Base-by-base conservation (phyloP, 2,329 filamentous ascomycete genomes). In the Ceratocystis huliohia region DNA sequence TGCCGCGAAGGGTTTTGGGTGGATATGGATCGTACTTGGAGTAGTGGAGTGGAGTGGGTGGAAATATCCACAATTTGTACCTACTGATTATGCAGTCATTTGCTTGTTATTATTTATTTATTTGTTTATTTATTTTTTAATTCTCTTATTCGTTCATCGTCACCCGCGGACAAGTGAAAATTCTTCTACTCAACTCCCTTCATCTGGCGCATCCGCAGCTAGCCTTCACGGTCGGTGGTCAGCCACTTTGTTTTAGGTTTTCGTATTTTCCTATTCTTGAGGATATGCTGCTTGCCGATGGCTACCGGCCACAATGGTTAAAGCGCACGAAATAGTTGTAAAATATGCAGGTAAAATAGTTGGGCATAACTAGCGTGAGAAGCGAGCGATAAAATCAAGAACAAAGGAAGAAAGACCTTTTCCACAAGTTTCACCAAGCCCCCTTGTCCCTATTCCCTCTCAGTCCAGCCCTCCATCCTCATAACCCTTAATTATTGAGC, bases 101-200 rank as follows among this genome's bases (percentile, higher is more conserved):
- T 41, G 37, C 37, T 41, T 15, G 37, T 3, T 41, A 41, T 41
- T 13, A 15, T 41, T 4, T 13, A 15, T 15, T 15, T 41, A 15
- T 41, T 37, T 37, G 3, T 37, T 41, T 41, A 15, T 41, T 41
- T 15, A 41, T 15, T 5, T 5, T 37, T 13, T 13, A 13, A 13
- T 41, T 41, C 0, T 41, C 37, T 2, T 41, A 4, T 41, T 15
- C 10, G 37, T 15, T 15, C 37, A 41, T 41, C 13, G 37, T 41
- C 56, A 8, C 33, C 56, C 56, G 30, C 25, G 56, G 56, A 30
- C 56, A 33, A 59, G 56, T 59, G 56, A 37, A 59, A 59, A 59
- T 20, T 59, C 56, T 53, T 15, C 22, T 53, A 13, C 15, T 53
- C 15, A 8, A 5, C 48, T 25, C 25, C 28, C 4, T 53, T 1